Evolutionary conservation across 2,329 filamentous ascomycete species (phyloP).

Genomic region (Trichoderma semiorbis): DNA sequence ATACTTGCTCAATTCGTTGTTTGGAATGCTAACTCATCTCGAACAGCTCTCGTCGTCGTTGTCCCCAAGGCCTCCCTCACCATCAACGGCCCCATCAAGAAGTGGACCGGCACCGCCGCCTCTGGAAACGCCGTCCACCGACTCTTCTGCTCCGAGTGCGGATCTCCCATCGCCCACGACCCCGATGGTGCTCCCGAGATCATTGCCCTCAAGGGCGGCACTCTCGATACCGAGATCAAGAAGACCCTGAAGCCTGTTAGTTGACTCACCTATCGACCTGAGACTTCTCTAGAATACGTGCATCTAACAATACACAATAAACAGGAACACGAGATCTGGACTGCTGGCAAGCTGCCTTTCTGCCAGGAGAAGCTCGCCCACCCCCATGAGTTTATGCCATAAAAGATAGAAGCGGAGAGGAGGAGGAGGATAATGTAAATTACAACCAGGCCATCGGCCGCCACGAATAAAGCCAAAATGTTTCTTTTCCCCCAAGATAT

Average conservation of each 20-base stretch:
- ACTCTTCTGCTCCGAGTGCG: constrained; percentile 67
- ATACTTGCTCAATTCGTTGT: not conserved
- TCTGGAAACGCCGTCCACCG: constrained; percentile 64
- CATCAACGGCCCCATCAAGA: constrained; percentile 63
- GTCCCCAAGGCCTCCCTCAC: constrained; percentile 64
- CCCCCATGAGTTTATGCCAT: constrained; percentile 61
- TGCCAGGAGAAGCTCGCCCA: constrained; percentile 63
- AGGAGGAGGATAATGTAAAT: not conserved
- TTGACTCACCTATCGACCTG: constrained; percentile 16
- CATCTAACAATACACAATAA: constrained; percentile 11
- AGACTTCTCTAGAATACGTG: too few species aligned
- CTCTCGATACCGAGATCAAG: constrained; percentile 61
- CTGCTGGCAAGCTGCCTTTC: constrained; percentile 65
- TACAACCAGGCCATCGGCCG: not conserved
- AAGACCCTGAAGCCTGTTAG: constrained; percentile 62
- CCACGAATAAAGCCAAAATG: not conserved
- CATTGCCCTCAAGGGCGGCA: constrained; percentile 66
- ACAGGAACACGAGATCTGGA: constrained; percentile 69
- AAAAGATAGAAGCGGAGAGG: constrained; percentile 36
- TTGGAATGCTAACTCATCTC: not conserved
- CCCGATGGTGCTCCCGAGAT: constrained; percentile 67
- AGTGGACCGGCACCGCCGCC: constrained; percentile 55
- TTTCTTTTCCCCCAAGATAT: not conserved
- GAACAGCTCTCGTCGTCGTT: constrained; percentile 60
- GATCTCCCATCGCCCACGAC: constrained; percentile 67